A percentile compares a stretch with the other conserved stretches of the same genome.
phyloP scores from a whole-genome alignment of 1,284 basidiomycete species.

The Trichosporon sp. region DNA sequence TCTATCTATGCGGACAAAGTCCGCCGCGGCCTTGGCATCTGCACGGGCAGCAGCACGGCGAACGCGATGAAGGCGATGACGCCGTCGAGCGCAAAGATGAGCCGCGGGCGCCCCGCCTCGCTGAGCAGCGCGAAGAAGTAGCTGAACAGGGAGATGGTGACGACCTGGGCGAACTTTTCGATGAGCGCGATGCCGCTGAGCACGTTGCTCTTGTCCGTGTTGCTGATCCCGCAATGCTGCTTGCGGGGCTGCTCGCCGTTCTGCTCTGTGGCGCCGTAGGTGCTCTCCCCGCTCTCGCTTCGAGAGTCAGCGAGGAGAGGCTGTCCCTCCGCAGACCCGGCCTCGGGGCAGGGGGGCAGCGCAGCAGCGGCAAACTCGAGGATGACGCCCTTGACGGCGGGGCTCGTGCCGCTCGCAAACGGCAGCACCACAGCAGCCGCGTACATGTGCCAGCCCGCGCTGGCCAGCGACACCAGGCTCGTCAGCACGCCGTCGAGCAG shows the following conservation, averaged over 20 bases:
- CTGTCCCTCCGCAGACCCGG: slow-evolving; percentile 18
- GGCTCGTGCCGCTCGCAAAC: slow-evolving; percentile 46
- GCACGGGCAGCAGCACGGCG: slow-evolving; percentile 33
- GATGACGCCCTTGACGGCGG: slow-evolving; percentile 46
- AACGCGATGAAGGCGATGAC: slow-evolving; percentile 39
- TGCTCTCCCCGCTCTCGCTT: neutral
- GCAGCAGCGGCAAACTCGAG: slow-evolving; percentile 37
- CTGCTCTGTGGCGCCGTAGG: neutral
- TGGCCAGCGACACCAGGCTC: slow-evolving; percentile 25
- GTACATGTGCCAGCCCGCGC: slow-evolving; percentile 41
- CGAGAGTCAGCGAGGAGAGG: neutral
- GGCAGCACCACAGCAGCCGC: slow-evolving; percentile 44
- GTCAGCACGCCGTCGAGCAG: slow-evolving; percentile 45
- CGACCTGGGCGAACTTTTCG: slow-evolving; percentile 41
- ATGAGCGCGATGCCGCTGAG: slow-evolving; percentile 45
- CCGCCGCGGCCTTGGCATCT: slow-evolving; percentile 24
- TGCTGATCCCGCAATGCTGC: neutral
- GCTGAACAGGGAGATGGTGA: slow-evolving; percentile 39
- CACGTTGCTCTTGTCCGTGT: slow-evolving; percentile 24
- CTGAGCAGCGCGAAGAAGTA: slow-evolving; percentile 33
- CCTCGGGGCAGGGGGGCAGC: neutral
- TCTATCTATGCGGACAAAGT: neutral
- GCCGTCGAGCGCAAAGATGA: slow-evolving; percentile 39
- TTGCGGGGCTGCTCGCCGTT: neutral
- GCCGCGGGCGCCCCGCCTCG: slow-evolving; percentile 28